Percentiles rank a stretch among this genome's conserved stretches.
These are phyloP conservation scores for Rhizopus arrhizus DNA, from an alignment of 371 early-diverging fungal species.

Conservation along the genomic window DNA sequence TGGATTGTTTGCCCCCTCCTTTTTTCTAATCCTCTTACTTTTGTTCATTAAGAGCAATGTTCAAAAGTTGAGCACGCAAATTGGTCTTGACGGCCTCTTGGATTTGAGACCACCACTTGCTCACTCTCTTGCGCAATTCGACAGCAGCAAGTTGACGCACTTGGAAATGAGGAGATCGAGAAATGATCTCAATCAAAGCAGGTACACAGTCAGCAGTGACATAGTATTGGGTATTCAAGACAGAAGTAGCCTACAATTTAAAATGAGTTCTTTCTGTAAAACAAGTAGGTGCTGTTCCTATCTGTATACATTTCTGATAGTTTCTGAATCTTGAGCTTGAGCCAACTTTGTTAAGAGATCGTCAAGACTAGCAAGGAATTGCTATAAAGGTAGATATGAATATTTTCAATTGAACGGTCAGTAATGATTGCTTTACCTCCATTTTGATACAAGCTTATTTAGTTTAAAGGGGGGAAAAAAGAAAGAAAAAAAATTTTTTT, in stretches of 20 bases:
- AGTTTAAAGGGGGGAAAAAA: neutral
- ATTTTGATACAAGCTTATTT: slow-evolving; percentile 1
- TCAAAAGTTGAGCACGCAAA: slow-evolving; percentile 69
- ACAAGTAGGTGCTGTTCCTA: neutral
- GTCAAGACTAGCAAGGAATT: slow-evolving; percentile 48
- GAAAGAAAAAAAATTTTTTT: neutral
- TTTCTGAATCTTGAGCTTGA: slow-evolving; percentile 52
- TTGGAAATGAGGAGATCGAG: slow-evolving; percentile 57
- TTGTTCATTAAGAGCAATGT: slow-evolving; percentile 70
- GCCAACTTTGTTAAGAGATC: slow-evolving; percentile 48
- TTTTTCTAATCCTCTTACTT: slow-evolving; percentile 45
- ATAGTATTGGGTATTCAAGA: slow-evolving; percentile 72
- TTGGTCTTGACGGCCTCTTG: slow-evolving; percentile 53
- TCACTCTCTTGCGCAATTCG: slow-evolving; percentile 81
- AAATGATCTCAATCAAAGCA: slow-evolving; percentile 69
- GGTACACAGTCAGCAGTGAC: slow-evolving; percentile 65
- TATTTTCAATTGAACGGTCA: neutral
- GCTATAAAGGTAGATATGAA: slow-evolving; percentile 16
- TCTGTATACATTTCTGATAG: slow-evolving; percentile 43
- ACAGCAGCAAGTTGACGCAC: slow-evolving; percentile 89
- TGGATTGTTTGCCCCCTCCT: no score
- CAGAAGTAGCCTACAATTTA: slow-evolving; percentile 59
- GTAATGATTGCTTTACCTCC: neutral
- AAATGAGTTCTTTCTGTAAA: neutral
- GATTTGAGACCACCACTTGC: slow-evolving; percentile 72